Conservation (phyloP, 805 yeast species). For the Ogataea henricii region DNA sequence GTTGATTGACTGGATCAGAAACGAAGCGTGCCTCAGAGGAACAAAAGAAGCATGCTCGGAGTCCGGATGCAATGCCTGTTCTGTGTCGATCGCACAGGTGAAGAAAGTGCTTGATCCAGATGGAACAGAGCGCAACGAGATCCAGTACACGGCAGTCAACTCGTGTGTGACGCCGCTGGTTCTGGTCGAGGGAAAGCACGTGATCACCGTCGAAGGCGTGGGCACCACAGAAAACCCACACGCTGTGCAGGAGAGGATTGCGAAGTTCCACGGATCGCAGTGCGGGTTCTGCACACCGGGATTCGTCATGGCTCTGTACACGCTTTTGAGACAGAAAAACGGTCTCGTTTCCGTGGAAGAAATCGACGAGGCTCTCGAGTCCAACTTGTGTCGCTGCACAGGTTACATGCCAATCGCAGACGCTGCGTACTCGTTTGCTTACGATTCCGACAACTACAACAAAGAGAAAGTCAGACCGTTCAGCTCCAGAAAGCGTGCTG, state of each 20-base stretch:
- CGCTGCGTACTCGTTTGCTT: conserved; percentile 46
- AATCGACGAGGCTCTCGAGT: conserved; percentile 47
- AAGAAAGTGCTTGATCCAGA: conserved; percentile 19
- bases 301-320: conserved; percentile 49
- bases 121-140: conserved; percentile 24
- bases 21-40: conserved; percentile 40
- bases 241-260: conserved; percentile 52
- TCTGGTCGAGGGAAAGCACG: conserved; percentile 47
- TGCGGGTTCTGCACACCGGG: conserved; percentile 57
- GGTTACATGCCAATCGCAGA: conserved; percentile 53
- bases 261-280: conserved; percentile 50
- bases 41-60: conserved; percentile 52
- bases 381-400: conserved; percentile 50
- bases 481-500: conserved; percentile 12
- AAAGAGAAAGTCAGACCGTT: conserved; percentile 25
- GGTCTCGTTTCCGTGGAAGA: conserved; percentile 40
- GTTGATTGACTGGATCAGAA: conserved; percentile 44
- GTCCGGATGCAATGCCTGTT: conserved; percentile 55
- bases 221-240: conserved; percentile 43
- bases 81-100: conserved; percentile 43
- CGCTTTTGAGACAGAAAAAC: conserved; percentile 41
- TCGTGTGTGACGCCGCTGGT: conserved; percentile 50
- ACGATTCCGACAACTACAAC: conserved; percentile 36
- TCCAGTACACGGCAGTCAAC: conserved; percentile 42
- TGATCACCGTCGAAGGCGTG: conserved; percentile 51